Evolutionary conservation across 768 basidiomycete genomes (phyloP), one percentile per base, ranked within the genome.

Genomic region (Plicaturopsis crispa): DNA sequence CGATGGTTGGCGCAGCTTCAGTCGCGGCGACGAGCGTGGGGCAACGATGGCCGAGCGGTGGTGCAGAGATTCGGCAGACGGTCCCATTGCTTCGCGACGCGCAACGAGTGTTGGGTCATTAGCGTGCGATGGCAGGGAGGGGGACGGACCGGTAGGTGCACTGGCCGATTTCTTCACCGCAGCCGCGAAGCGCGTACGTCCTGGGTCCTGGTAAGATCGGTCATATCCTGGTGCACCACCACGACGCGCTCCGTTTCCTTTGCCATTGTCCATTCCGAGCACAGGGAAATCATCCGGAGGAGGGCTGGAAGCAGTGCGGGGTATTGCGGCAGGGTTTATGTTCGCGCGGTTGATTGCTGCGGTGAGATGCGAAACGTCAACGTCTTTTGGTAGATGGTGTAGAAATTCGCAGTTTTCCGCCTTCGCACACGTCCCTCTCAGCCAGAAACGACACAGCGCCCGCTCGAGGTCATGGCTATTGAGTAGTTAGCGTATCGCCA

Each of bases 391-490:
- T 4, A 93, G 66, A 55, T 88, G 86, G 54, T 96, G 93, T 54
- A 96, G 62, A 62, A 98, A 98, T 62, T 97, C 96, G 75, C 93
- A 98, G 47, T 74, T 78, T 41, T 94, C 92, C 39, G 92, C 87
- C 59, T 99, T 99, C 21, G 93, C 89, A 54, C 96, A 99, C 32
- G 91, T 91, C 4, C 94, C 94, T 36, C 93, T 78, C 21, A 99
- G 73, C 96, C 96, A 99, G 67, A 99, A 99, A 24, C 96, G 84
- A 63, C 87, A 92, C 16, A 97, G 59, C 2, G 93, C 93, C 30
- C 93, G 78, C 58, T 97, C 93, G 3, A 96, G 74, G 52, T 97
- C 93, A 55, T 96, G 93, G 50, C 93, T 96, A 48, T 28, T 8
- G 26, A 28, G n/a, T n/a, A 36, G 31, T 36, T 12, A 38, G 14